phyloP scores from a whole-genome alignment of 2,329 filamentous ascomycete genomes.

The Pyrenophora seminiperda region DNA sequence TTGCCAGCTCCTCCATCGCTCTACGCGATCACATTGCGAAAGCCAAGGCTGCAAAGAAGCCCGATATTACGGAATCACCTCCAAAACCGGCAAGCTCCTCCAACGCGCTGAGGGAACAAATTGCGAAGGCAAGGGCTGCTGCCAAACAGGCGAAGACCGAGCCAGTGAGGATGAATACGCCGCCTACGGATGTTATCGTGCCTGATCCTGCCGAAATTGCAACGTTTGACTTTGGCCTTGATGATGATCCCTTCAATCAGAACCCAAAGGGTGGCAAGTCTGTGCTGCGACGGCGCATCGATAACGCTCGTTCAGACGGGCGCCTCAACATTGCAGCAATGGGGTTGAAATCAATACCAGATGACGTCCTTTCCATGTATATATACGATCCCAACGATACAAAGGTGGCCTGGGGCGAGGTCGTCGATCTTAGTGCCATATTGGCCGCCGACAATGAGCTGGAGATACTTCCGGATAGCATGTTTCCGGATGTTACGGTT shows the following conservation, averaged over 20 bases:
- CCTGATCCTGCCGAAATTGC: slow-evolving; percentile 41
- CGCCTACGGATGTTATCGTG: slow-evolving; percentile 40
- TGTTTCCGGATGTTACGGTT: slow-evolving; percentile 74
- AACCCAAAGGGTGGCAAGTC: slow-evolving; percentile 65
- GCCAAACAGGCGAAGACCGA: slow-evolving; percentile 56
- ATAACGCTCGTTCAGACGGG: slow-evolving; percentile 75
- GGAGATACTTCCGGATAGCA: slow-evolving; percentile 69
- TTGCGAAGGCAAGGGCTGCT: slow-evolving; percentile 83
- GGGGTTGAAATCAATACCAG: slow-evolving; percentile 76
- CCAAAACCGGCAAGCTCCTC: slow-evolving; percentile 69
- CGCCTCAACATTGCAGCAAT: slow-evolving; percentile 87
- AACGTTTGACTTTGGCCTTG: slow-evolving; percentile 64
- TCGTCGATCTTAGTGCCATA: slow-evolving; percentile 82
- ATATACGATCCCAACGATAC: slow-evolving; percentile 69
- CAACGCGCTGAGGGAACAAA: slow-evolving; percentile 81
- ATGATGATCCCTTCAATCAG: slow-evolving; percentile 75
- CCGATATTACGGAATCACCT: slow-evolving; percentile 22
- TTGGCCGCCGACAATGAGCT: slow-evolving; percentile 91
- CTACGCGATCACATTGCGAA: slow-evolving; percentile 91
- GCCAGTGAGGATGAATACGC: slow-evolving; percentile 32
- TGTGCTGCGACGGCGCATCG: slow-evolving; percentile 74
- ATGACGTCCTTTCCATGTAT: slow-evolving; percentile 89
- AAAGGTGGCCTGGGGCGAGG: slow-evolving; percentile 81
- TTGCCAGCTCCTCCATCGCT: slow-evolving; percentile 74
- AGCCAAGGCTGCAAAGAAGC: slow-evolving; percentile 76